Base-by-base conservation (phyloP, 1,284 basidiomycete species). In the Cryptococcus floricola region DNA sequence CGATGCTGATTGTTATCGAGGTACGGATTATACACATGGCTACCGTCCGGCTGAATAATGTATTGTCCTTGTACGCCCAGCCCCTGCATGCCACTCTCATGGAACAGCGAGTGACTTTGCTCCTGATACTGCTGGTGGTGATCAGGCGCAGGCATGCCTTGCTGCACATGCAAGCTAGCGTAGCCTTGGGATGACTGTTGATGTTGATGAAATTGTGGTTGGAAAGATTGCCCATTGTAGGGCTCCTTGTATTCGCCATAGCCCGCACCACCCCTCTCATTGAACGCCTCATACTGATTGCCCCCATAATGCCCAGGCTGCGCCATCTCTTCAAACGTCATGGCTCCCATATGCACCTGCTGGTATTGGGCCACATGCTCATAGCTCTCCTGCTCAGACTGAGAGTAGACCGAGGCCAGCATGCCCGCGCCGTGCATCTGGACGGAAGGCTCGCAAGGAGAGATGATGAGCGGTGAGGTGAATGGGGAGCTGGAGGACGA, bases 11-110 rank as follows among this genome's bases (percentile, higher is more conserved):
- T 34, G 47, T 41, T 50, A 56, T 42, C 7, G 41, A 23, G 37
- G 19, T 57, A 64, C 3, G 56, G 58, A 1, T 59, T 53, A 50
- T 50, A 64, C 18, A 60, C 52, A 19, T 61, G 60, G 6, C 44
- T 57, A 5, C 63, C 63, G 48, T 64, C 63, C 28, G 52, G 52
- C 41, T 60, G 58, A 14, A 62, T 13, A 4, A 64, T 39, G 43
- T 58, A 62, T 45, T 59, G 54, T 5, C 63, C 63, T 27, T 49
- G 54, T 38, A 38, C 25, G 28, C 34, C 31, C 46, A 39, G 28
- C n/a, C 46, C 49, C 38, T 34, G 28, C 34, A 25, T 18, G 27
- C 46, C 48, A 14, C 19, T 18, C 13, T 48, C 18, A 13, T 37
- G 48, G 8, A 19, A 19, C 13, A n/a, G 38, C 16, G 39, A 46